Base-by-base conservation (phyloP, 1,139 yeast species). In the Wickerhamomyces sp. region DNA sequence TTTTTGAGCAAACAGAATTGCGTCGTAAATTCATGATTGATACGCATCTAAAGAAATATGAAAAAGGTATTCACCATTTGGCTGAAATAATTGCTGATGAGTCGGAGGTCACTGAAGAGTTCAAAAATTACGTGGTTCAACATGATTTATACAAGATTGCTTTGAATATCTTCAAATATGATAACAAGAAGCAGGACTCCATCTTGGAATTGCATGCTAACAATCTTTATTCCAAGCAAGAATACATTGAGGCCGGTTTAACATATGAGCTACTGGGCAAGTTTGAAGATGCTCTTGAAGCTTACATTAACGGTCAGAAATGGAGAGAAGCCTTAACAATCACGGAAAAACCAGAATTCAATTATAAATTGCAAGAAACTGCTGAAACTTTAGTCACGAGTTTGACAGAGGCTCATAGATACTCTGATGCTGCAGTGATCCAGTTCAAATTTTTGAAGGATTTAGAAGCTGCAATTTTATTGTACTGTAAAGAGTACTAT, bases 311-410 rank as follows among this genome's bases (percentile, higher is more conserved):
- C 35, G 90, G 83, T 13, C 84, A 81, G 51, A 78, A 74, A 48
- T 94, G 98, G 98, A 75, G 74, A 49, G 95, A 87, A 55, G 96
- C 97, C 0, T 58, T 92, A 37, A 55, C 89, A 0, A 65, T 87
- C 37, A 76, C 79, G 2, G 65, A 69, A 31, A 58, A 57, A 24
- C 54, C 68, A 3, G 68, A 63, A 27, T 65, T 65, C 37, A 61
- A 67, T 4, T 67, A 65, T 2, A 53, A 59, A 12, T 57, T 60
- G 9, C 60, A 64, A 40, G 74, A 67, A 1, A 63, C 75, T 31
- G 81, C 88, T 8, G 78, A 74, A 31, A 70, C 72, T 40, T 70
- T 92, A 43, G 79, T 85, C 6, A 65, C 70, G 2, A 58, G 77
- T 3, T 71, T 88, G 42, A 67, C 72, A 1, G 90, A 82, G 32